Base-by-base conservation (phyloP, 192 early-diverging fungal genomes). In the Geranomyces variabilis region DNA sequence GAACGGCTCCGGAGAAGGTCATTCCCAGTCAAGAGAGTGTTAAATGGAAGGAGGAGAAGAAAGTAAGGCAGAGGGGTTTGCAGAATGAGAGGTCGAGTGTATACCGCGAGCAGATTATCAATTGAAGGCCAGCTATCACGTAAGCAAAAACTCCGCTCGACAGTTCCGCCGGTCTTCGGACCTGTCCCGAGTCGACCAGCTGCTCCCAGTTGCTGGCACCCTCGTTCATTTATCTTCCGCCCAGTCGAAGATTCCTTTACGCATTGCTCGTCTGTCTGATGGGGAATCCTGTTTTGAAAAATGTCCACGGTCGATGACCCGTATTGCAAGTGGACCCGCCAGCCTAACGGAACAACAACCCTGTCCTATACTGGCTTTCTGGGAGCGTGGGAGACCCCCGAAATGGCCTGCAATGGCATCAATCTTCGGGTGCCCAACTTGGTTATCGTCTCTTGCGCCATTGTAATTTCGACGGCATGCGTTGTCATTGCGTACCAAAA, bases 1-100 rank as follows among this genome's bases (percentile, higher is more conserved):
- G 82, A 53, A 96, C 83, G 31, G 92, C 94, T 47, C 89, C 86
- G 1, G 94, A 96, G 81, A 98, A 98, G 15, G 75, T 45, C 83
- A 82, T 82, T 41, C 36, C 5, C 36, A 41, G 36, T 10, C 36
- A 41, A 10, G 36, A 3, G 36, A 7, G 5, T 10, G 36, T 7
- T 10, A 41, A 41, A 41, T 41, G 10, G 36, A 3, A 10, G 36
- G 3, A 41, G 3, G 10, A 41, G 36, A 10, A 41, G 36, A 10
- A 41, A 41, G 3, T 10, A 10, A 10, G 36, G 36, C 36, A 41
- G 36, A 7, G 36, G 36, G 36, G 36, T 41, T 41, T 41, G 36
- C 36, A 41, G 36, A 41, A 41, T 41, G 36, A n/a, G n/a, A n/a
- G n/a, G n/a, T n/a, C n/a, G n/a, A n/a, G n/a, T n/a, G n/a, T n/a